Base-by-base conservation (phyloP, 371 early-diverging fungal species). In the Mucor sp. region DNA sequence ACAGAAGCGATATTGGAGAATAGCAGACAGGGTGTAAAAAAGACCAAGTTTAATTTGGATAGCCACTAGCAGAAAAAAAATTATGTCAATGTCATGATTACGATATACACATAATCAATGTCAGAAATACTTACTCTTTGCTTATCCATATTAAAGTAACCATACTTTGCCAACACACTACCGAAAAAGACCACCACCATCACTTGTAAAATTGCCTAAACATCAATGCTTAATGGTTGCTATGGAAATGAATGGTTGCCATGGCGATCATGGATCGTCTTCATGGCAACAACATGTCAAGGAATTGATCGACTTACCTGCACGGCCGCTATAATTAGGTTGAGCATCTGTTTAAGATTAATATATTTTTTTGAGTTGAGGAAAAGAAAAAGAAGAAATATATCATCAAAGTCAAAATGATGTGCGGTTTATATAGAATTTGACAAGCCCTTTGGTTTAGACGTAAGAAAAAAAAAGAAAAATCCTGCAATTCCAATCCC, bases 1-100 rank as follows among this genome's bases (percentile, higher is more conserved):
- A 83, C 78, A 23, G 88, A 85, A 7, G 89, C 89, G 68, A 91
- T 89, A 66, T 90, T 91, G 39, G 88, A 83, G 58, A 93, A 93
- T 55, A 93, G 74, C 9, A 93, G 80, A 70, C 92, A 91, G 0
- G 93, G 93, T 30, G 91, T 93, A 74, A 93, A 87, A 63, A 90
- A 89, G 61, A 87, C 83, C 60, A 93, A 64, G 70, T 91, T 91
- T 37, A 93, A 74, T 48, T 82, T 81, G 43, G 93, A 89, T 57
- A 92, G 68, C 62, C 89, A 85, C 92, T 92, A 77, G 23, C 59
- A 53, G n/a, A 57, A 53, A 66, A 17, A 25, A 23, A 65, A 23
- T 7, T 50, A 43, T 30, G 19, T 58, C 23, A 39, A 30, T 47
- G 12, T 47, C 39, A 47, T 17, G 47, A 30, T 32, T 62, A 28